Evolutionary conservation across 1,284 basidiomycete species (phyloP), one percentile per base, ranked within the genome.

Genomic region (Tilletia setariae): DNA sequence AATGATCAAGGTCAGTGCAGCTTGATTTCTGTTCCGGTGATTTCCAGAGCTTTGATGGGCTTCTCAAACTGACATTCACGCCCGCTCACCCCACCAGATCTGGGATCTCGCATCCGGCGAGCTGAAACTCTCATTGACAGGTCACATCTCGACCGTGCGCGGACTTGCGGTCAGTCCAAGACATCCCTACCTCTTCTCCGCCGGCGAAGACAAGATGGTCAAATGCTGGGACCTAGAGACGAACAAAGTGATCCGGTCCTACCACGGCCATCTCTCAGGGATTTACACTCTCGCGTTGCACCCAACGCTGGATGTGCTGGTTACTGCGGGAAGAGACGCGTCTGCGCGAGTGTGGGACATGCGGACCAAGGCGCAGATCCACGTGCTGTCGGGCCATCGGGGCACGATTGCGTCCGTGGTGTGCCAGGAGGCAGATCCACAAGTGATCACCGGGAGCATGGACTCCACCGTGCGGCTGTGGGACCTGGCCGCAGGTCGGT

Each of bases 151-250:
- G 35, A 96, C 95, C 1, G 94, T 99, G 25, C 88, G 96, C 51
- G 95, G 95, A 0, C 84, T 99, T 61, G 95, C 93, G 3, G 92
- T 98, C 23, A 94, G 92, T 1, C 85, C 90, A 8, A 86, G 95
- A 68, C 95, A 98, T 84, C 96, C 95, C 1, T 98, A 99, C 83
- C 85, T 99, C 30, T 99, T 99, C 83, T 96, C 93, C 7, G 94
- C 91, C 70, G 94, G 92, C 66, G 95, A 99, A 84, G 95, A 99
- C 84, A 98, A 98, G 88, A 91, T 96, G 92, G 94, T 99, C 59
- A 98, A 98, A 85, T 98, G 96, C 80, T 98, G 96, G 96, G 95
- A 99, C 81, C 85, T 99, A 66, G 96, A 99, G 84, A 90, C 91
- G 23, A 99, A 99, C 86, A 97, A 97, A 84, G 95, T 98, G 72